Evolutionary conservation across 495 filamentous ascomycete species (phyloP).

Genomic region (Podospora pseudocomata): DNA sequence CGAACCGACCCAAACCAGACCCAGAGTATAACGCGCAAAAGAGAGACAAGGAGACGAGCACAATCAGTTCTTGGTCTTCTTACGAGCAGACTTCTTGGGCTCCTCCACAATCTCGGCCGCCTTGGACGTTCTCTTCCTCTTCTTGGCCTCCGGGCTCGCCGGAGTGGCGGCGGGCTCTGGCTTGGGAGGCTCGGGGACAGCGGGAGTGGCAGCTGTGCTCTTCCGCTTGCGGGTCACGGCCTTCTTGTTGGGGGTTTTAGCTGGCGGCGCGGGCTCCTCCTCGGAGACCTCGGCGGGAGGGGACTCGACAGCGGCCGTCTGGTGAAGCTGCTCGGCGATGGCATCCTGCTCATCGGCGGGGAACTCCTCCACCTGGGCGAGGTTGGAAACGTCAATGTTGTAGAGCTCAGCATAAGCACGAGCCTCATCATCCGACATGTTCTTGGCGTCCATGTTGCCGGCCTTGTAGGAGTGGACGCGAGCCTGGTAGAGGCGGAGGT

Average conservation of each 20-base stretch:
- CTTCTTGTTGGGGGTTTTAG: slow-evolving; percentile 52
- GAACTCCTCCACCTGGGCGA: slow-evolving; percentile 48
- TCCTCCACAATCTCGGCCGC: slow-evolving; percentile 43
- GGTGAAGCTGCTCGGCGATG: slow-evolving; percentile 54
- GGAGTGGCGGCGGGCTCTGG: slow-evolving; percentile 52
- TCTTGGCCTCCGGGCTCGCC: slow-evolving; percentile 54
- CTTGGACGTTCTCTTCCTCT: slow-evolving; percentile 60
- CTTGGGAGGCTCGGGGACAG: slow-evolving; percentile 48
- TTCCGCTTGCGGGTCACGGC: slow-evolving; percentile 47
- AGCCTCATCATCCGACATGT: slow-evolving; percentile 58
- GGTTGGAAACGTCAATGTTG: slow-evolving; percentile 42
- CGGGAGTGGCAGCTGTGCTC: slow-evolving; percentile 41
- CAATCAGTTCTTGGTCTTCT: slow-evolving; percentile 43
- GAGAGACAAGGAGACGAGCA: slow-evolving; percentile 18
- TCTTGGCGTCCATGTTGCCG: slow-evolving; percentile 59
- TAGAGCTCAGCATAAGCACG: slow-evolving; percentile 54
- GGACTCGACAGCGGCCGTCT: slow-evolving; percentile 39
- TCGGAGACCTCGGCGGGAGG: slow-evolving; percentile 44
- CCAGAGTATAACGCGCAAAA: slow-evolving; percentile 15
- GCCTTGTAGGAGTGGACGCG: slow-evolving; percentile 71
- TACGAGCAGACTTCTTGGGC: slow-evolving; percentile 51
- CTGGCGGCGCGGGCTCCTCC: slow-evolving; percentile 30
- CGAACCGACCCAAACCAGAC: slow-evolving; percentile 8
- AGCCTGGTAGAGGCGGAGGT: slow-evolving; percentile 69
- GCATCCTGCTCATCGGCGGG: slow-evolving; percentile 56